These are phyloP conservation scores for Striga hermonthica DNA, from an alignment of 305 asterid genomes.

Conservation along the genomic window DNA sequence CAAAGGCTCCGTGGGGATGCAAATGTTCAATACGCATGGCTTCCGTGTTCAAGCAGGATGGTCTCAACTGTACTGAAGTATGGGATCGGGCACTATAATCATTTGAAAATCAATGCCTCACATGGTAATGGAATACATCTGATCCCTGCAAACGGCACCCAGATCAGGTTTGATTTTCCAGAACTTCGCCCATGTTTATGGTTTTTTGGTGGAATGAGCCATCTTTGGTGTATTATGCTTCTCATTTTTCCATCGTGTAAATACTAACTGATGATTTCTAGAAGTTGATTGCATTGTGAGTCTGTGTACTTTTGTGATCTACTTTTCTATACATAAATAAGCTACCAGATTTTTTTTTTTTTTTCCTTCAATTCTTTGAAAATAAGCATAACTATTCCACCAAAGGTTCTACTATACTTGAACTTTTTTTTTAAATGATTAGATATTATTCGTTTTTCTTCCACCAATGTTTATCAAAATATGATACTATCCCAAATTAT, in stretches of 20 bases:
- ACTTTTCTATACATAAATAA: conserved; percentile 2
- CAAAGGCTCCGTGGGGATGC: conserved; percentile 75
- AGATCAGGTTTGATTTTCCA: conserved; percentile 59
- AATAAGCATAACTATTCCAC: background rate
- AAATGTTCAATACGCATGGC: conserved; percentile 83
- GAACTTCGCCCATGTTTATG: background rate
- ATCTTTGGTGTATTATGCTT: background rate
- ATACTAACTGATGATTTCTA: background rate
- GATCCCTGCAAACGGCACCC: conserved; percentile 68
- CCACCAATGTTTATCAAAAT: too few species aligned
- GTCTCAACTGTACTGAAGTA: conserved; percentile 51
- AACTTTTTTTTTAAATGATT: background rate
- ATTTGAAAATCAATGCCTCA: conserved; percentile 36
- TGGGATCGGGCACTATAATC: conserved; percentile 59
- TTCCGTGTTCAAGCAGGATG: conserved; percentile 66
- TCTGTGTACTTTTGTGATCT: conserved; percentile 5
- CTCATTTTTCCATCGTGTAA: background rate
- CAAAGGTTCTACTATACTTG: background rate
- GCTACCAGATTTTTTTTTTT: conserved; percentile 6
- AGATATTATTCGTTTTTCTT: too few species aligned
- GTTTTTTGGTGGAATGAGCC: background rate
- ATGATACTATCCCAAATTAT: too few species aligned
- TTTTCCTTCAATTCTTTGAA: background rate
- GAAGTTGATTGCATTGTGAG: conserved; percentile 19
- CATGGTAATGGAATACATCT: conserved; percentile 73